Conservation (phyloP, 2,329 filamentous ascomycete genomes). For the Nannizziopsis arthrosporioides region DNA sequence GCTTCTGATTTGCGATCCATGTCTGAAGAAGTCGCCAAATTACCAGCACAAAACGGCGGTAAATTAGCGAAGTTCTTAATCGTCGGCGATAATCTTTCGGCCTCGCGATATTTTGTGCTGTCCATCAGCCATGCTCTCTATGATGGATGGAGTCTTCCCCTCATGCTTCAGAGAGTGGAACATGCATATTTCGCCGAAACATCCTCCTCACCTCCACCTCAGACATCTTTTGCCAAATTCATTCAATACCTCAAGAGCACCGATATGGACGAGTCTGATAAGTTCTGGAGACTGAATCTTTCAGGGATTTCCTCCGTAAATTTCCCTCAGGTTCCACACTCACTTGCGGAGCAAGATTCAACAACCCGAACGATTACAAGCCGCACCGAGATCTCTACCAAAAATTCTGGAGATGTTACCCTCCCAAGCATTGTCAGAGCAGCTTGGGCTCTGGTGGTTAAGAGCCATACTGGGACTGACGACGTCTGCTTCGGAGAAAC, state of each 20-base stretch:
- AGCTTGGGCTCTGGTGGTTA: conserved; percentile 31
- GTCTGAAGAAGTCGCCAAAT: conserved; percentile 18
- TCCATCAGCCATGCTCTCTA: conserved; percentile 44
- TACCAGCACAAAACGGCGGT: conserved; percentile 28
- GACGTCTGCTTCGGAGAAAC: conserved; percentile 35
- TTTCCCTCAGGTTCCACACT: conserved; percentile 14
- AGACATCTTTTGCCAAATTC: conserved; percentile 17
- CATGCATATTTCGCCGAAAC: conserved; percentile 23
- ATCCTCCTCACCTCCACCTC: not conserved
- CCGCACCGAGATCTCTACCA: conserved; percentile 3
- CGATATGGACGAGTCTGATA: conserved; percentile 13
- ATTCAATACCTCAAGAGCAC: conserved; percentile 19
- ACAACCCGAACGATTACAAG: conserved; percentile 9
- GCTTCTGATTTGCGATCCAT: conserved; percentile 22
- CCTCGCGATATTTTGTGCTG: conserved; percentile 35
- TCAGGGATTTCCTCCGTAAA: conserved; percentile 10
- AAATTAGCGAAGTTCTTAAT: conserved; percentile 28
- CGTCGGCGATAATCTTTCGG: conserved; percentile 19
- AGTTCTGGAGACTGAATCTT: conserved; percentile 17
- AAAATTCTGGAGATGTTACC: conserved; percentile 14
- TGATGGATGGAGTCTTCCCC: conserved; percentile 38
- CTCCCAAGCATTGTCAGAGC: conserved; percentile 29
- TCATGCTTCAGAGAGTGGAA: conserved; percentile 29
- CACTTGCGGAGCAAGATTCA: conserved; percentile 5
- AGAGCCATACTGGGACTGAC: conserved; percentile 25